Conservation (phyloP, 305 asterid species). For the Solanum aculeatissimum region DNA sequence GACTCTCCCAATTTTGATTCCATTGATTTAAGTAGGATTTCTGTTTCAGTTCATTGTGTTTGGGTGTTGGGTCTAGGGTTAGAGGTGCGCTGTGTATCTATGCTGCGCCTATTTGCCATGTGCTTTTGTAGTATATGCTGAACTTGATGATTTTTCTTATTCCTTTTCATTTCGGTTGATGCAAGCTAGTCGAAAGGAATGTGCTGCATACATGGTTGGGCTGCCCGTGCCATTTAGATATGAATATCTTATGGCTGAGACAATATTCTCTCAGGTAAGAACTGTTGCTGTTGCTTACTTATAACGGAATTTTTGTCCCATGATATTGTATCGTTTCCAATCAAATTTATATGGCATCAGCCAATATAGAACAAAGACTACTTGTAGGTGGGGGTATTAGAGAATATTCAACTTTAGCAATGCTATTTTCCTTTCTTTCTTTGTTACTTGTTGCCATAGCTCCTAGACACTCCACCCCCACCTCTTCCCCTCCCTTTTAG, state of each 20-base stretch:
- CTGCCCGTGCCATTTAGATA: conserved; percentile 96
- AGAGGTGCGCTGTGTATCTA: background rate
- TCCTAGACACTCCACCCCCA: background rate
- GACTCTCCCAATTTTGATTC: background rate
- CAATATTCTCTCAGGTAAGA: conserved; percentile 95
- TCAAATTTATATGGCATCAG: background rate
- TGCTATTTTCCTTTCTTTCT: background rate
- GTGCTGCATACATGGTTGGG: conserved; percentile 96
- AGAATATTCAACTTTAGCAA: background rate
- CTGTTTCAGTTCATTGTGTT: background rate
- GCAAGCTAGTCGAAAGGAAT: conserved; percentile 99
- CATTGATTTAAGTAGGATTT: background rate
- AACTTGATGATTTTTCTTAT: background rate
- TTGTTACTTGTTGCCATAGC: background rate
- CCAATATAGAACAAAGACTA: background rate
- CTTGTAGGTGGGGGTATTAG: background rate
- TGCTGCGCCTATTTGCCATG: background rate
- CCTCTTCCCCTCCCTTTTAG: background rate
- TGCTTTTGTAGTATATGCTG: background rate
- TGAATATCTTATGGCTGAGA: conserved; percentile 99
- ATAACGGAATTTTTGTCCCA: background rate
- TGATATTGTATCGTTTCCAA: background rate
- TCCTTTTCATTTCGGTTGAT: conserved; percentile 27
- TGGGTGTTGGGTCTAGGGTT: background rate
- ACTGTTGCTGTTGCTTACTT: background rate